Evolutionary conservation across 2,329 filamentous ascomycete species (phyloP).

Genomic region (Hymenoscyphus infarciens): DNA sequence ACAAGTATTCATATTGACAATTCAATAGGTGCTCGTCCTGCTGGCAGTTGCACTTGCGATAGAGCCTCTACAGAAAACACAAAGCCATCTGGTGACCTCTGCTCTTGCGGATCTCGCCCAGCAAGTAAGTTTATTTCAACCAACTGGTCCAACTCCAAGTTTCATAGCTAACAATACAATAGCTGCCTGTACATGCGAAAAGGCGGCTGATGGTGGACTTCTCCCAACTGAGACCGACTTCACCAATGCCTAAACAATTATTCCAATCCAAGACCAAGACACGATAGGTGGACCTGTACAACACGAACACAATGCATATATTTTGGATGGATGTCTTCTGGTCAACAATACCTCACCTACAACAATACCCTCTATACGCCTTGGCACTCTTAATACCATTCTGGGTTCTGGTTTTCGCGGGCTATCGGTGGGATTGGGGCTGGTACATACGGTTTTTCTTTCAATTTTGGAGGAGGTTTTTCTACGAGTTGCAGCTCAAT

Average conservation of each 20-base stretch:
- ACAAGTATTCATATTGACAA: constrained; percentile 8
- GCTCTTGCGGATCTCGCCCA: constrained; percentile 73
- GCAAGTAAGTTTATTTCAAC: constrained; percentile 50
- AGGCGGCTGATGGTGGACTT: constrained; percentile 57
- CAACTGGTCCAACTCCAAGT: not conserved
- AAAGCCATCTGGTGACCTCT: constrained; percentile 56
- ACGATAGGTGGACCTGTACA: not conserved
- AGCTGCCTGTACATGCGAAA: constrained; percentile 81
- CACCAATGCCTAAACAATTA: constrained; percentile 51
- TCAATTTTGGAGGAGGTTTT: not conserved
- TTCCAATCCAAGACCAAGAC: not conserved
- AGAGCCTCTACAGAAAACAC: constrained; percentile 67
- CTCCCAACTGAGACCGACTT: constrained; percentile 79
- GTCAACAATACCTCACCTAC: not conserved
- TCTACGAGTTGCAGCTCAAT: not conserved
- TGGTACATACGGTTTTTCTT: not conserved
- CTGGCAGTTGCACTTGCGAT: constrained; percentile 78
- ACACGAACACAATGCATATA: not conserved
- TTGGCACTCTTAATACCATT: not conserved
- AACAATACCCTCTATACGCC: not conserved
- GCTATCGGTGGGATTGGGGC: not conserved
- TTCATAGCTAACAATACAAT: constrained; percentile 12
- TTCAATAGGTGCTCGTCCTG: constrained; percentile 57
- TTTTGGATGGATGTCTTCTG: not conserved
- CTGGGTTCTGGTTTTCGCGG: not conserved